Conservation (phyloP, 2,329 filamentous ascomycete species). For the Camptophora hylomeconis region DNA sequence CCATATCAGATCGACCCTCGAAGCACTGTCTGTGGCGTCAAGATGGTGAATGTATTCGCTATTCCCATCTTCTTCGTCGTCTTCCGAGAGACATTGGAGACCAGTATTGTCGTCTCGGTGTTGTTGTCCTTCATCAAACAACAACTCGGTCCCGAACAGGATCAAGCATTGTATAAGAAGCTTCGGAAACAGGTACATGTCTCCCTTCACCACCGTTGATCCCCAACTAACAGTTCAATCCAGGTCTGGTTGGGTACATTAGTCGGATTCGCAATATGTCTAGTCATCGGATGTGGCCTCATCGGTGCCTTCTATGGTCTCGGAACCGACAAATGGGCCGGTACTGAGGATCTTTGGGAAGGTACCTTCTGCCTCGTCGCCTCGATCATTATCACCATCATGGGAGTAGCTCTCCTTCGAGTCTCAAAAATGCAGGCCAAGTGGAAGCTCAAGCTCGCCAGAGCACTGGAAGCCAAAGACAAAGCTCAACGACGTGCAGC, state of each 20-base stretch:
- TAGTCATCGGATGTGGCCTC: conserved; percentile 52
- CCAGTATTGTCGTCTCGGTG: conserved; percentile 75
- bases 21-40: conserved; percentile 21
- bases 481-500: conserved; percentile 24
- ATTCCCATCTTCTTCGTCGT: conserved; percentile 83
- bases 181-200: conserved; percentile 47
- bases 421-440: conserved; percentile 75
- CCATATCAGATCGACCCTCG: neutral
- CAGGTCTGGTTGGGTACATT: conserved; percentile 54
- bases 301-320: conserved; percentile 63
- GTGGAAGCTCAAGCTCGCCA: conserved; percentile 72
- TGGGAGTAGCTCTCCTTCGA: conserved; percentile 68
- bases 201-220: neutral
- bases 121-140: conserved; percentile 76
- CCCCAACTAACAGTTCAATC: neutral
- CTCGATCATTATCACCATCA: conserved; percentile 64
- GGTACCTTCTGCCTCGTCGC: conserved; percentile 66
- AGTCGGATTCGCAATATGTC: conserved; percentile 49
- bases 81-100: conserved; percentile 75
- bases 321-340: conserved; percentile 52
- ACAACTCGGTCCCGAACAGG: conserved; percentile 53
- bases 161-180: conserved; percentile 51
- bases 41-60: conserved; percentile 59
- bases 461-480: conserved; percentile 48
- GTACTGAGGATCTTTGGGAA: conserved; percentile 66